Percentiles rank a stretch among this genome's conserved stretches.
Evolutionary conservation across 108 stramenopile species (phyloP).

Genomic region (Fragilaria radians): DNA sequence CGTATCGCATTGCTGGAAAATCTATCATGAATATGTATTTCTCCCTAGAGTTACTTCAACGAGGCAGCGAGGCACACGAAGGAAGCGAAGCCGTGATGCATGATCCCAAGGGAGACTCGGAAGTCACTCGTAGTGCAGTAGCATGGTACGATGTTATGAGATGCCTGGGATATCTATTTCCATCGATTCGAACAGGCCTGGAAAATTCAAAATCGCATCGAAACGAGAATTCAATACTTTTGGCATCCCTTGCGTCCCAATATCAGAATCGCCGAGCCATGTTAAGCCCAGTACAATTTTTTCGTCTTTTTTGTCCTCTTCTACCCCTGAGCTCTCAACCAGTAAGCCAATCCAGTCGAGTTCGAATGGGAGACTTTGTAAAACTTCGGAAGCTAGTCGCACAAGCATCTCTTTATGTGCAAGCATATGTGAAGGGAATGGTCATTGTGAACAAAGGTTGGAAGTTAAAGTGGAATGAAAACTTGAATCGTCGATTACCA

Average conservation of each 20-base stretch:
- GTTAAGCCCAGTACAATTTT: slow-evolving; percentile 60
- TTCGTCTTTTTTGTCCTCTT: slow-evolving; percentile 53
- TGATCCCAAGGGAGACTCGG: slow-evolving; percentile 13
- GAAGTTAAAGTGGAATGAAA: slow-evolving; percentile 18
- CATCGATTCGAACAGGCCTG: neutral
- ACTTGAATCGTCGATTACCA: slow-evolving; percentile 36
- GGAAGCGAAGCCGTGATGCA: slow-evolving; percentile 30
- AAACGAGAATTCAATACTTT: neutral
- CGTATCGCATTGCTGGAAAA: slow-evolving; percentile 43
- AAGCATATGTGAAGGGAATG: slow-evolving; percentile 40
- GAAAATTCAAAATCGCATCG: neutral
- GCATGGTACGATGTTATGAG: slow-evolving; percentile 74
- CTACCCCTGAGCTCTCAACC: slow-evolving; percentile 29
- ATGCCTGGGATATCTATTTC: slow-evolving; percentile 29
- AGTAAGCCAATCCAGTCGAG: slow-evolving; percentile 24
- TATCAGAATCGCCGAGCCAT: slow-evolving; percentile 35
- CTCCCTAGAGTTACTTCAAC: slow-evolving; percentile 47
- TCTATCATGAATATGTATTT: slow-evolving; percentile 43
- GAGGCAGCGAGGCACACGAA: slow-evolving; percentile 33
- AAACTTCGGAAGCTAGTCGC: slow-evolving; percentile 51
- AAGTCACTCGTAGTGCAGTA: slow-evolving; percentile 20
- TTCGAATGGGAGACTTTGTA: slow-evolving; percentile 42
- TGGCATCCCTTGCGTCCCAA: slow-evolving; percentile 11
- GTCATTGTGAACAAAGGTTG: slow-evolving; percentile 53
- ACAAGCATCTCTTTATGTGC: slow-evolving; percentile 46